phyloP scores from a whole-genome alignment of 257 asterid species.

The Nicotiana sylvestris region DNA sequence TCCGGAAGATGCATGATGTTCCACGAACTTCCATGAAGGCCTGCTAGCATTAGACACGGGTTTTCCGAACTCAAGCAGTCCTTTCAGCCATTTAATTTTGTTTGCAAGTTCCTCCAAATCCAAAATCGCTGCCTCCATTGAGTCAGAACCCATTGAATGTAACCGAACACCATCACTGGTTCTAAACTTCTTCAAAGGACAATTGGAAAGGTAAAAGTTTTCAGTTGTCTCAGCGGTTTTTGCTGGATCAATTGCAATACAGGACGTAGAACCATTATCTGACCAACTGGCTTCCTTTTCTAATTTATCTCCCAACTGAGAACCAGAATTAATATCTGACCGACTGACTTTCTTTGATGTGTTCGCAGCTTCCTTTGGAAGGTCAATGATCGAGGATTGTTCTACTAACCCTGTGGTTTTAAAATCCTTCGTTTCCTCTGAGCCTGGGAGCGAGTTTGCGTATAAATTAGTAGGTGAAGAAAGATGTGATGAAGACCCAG shows the following conservation, averaged over 20 bases:
- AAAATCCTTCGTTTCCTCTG: background rate
- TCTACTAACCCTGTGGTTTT: background rate
- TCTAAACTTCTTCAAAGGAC: constrained; percentile 10
- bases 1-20: constrained; percentile 17
- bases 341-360: background rate
- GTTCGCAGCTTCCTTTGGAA: background rate
- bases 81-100: constrained; percentile 29
- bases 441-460: background rate
- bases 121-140: constrained; percentile 24
- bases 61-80: constrained; percentile 3
- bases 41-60: constrained; percentile 4
- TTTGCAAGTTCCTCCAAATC: constrained; percentile 25
- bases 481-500: background rate
- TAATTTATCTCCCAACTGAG: background rate
- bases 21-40: constrained; percentile 26
- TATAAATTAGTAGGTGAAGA: background rate
- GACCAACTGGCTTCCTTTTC: background rate
- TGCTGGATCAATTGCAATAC: constrained; percentile 4
- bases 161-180: constrained; percentile 8
- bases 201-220: background rate
- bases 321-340: background rate
- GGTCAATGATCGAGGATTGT: background rate
- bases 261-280: background rate
- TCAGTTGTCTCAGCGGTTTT: background rate
- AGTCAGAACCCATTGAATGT: constrained; percentile 13